phyloP scores from a whole-genome alignment of 2,329 filamentous ascomycete genomes.

The Gnomoniopsis sp. region DNA sequence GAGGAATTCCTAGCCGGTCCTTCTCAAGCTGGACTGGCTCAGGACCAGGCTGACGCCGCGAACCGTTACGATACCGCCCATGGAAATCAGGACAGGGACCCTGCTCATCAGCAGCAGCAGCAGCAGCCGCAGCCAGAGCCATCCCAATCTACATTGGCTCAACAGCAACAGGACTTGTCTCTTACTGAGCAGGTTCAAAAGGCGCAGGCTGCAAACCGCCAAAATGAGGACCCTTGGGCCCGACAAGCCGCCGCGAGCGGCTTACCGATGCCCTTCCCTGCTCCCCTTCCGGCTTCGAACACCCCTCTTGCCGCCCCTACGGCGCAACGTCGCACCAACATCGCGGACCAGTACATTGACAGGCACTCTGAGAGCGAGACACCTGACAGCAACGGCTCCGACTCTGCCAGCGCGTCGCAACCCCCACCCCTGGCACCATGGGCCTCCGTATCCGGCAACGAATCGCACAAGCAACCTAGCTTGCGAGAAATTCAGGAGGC shows the following conservation, averaged over 20 bases:
- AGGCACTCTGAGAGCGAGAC: slow-evolving; percentile 74
- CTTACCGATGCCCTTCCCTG: slow-evolving; percentile 73
- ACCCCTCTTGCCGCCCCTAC: slow-evolving; percentile 86
- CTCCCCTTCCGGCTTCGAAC: slow-evolving; percentile 68
- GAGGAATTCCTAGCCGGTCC: slow-evolving; percentile 30
- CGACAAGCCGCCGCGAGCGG: slow-evolving; percentile 57
- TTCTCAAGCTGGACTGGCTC: slow-evolving; percentile 19
- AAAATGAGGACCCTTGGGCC: slow-evolving; percentile 45
- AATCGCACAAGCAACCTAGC: slow-evolving; percentile 77
- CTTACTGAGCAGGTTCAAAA: slow-evolving; percentile 83
- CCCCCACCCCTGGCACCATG: slow-evolving; percentile 83
- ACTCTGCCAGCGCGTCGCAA: slow-evolving; percentile 36
- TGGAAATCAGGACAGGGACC: slow-evolving; percentile 19
- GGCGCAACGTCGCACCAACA: slow-evolving; percentile 78
- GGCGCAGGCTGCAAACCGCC: slow-evolving; percentile 44
- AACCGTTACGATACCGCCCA: slow-evolving; percentile 16
- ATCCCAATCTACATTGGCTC: slow-evolving; percentile 21
- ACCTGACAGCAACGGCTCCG: slow-evolving; percentile 51
- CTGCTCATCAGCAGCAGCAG: slow-evolving; percentile 20
- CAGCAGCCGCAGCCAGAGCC: slow-evolving; percentile 21
- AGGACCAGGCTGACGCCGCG: slow-evolving; percentile 17
- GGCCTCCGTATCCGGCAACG: slow-evolving; percentile 78
- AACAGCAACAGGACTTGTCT: slow-evolving; percentile 53
- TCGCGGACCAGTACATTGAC: slow-evolving; percentile 66
- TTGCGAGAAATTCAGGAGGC: slow-evolving; percentile 96